Evolutionary conservation across 2,329 filamentous ascomycete species (phyloP).

Genomic region (Diaporthe helianthi): DNA sequence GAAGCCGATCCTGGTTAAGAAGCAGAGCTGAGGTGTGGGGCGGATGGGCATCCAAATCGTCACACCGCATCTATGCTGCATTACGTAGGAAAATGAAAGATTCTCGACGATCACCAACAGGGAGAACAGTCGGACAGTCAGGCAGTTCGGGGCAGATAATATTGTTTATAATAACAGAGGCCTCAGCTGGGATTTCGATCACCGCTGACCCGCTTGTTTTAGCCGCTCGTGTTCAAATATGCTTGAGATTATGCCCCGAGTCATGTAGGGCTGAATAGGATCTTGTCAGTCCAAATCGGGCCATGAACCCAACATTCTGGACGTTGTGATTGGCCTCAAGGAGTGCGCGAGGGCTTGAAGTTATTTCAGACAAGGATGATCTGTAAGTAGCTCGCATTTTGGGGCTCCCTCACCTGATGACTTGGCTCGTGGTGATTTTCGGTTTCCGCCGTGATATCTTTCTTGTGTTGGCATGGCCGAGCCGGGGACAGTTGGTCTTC

Average conservation of each 20-base stretch:
- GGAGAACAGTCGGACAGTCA: background rate
- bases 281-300: background rate
- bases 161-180: conserved; percentile 2
- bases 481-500: background rate
- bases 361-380: conserved; percentile 14
- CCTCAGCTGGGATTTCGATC: background rate
- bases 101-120: background rate
- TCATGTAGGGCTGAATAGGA: conserved; percentile 20
- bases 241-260: conserved; percentile 26
- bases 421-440: background rate
- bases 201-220: background rate
- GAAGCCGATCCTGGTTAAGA: background rate
- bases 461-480: background rate
- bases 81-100: background rate
- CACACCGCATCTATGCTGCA: background rate
- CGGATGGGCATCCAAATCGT: background rate
- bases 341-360: background rate
- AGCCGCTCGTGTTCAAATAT: conserved; percentile 1
- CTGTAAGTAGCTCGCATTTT: background rate
- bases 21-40: conserved; percentile 14
- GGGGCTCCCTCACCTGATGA: background rate
- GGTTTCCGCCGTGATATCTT: background rate
- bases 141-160: too few relatives aligned
- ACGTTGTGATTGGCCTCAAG: background rate
- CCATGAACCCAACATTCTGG: background rate